A percentile compares a stretch with the other conserved stretches of the same genome.
Conservation (phyloP, 2,329 filamentous ascomycete genomes). For the Penicillium sp. region DNA sequence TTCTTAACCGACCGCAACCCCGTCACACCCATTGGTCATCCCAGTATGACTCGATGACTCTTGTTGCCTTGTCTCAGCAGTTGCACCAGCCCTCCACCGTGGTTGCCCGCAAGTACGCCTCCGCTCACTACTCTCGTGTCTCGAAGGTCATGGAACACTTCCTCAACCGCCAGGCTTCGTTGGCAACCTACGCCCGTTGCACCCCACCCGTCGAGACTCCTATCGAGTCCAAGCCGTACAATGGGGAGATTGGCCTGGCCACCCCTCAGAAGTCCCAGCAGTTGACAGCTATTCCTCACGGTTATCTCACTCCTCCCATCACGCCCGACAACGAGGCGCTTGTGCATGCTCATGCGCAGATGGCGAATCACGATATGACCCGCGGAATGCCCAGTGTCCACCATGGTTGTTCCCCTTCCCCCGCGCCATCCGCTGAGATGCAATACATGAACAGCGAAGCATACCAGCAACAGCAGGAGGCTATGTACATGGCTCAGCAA, state of each 20-base stretch:
- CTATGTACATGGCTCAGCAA: slow-evolving; percentile 33
- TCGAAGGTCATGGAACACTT: slow-evolving; percentile 65
- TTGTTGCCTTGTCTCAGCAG: slow-evolving; percentile 64
- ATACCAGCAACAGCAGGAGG: slow-evolving; percentile 33
- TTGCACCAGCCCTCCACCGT: slow-evolving; percentile 66
- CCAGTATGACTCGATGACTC: slow-evolving; percentile 50
- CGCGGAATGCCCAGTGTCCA: slow-evolving; percentile 27
- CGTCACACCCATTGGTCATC: slow-evolving; percentile 71
- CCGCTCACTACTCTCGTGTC: slow-evolving; percentile 62
- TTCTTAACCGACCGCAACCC: slow-evolving; percentile 75
- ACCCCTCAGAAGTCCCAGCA: slow-evolving; percentile 43
- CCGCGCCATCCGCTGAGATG: slow-evolving; percentile 36
- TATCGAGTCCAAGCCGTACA: slow-evolving; percentile 41
- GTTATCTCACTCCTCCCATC: slow-evolving; percentile 48
- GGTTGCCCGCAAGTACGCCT: slow-evolving; percentile 65
- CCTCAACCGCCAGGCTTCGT: slow-evolving; percentile 60
- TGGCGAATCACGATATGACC: slow-evolving; percentile 32
- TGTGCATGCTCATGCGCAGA: slow-evolving; percentile 31
- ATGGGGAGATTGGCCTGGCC: slow-evolving; percentile 40
- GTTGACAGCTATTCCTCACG: slow-evolving; percentile 36
- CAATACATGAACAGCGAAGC: slow-evolving; percentile 37
- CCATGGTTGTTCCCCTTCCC: slow-evolving; percentile 37
- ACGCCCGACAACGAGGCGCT: slow-evolving; percentile 47
- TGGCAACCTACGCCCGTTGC: slow-evolving; percentile 46
- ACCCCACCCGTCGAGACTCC: slow-evolving; percentile 41